Base-by-base conservation (phyloP, 805 yeast species). In the Crinitomyces ghanaensis region DNA sequence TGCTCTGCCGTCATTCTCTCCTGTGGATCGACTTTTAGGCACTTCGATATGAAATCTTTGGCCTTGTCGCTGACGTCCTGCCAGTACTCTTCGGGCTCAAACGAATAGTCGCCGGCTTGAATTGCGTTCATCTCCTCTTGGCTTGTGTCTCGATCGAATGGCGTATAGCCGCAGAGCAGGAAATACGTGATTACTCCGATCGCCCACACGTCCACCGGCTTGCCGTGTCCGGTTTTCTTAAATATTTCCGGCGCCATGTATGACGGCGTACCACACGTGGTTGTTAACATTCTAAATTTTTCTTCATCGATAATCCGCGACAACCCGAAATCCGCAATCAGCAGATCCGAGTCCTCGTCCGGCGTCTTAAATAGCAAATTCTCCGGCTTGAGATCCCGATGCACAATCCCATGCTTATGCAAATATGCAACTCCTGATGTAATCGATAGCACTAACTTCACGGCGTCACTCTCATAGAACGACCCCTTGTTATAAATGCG, bases 241-340 rank as follows among this genome's bases (percentile, higher is more conserved):
- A 70, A 60, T 26, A 79, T 63, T 48, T 78, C 86, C 1, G 88
- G 88, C 0, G 86, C 78, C 68, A 78, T 72, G 53, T 78, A 78
- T 14, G 81, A 74, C 5, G 78, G 66, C 1, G 88, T 79, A 0
- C 88, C 88, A 46, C 77, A 63, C 24, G 73, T 55, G 37, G 77
- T 62, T 40, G 60, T 52, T 40, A 65, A 51, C 56, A 56, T 38
- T 36, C 54, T 40, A 43, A 54, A 48, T 44, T 59, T 49, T 28
- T 56, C 57, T 33, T 60, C 57, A 20, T 58, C 60, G 5, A 68
- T 53, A 24, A 67, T 60, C 8, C 72, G 55, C 9, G 84, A 77
- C 19, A 76, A 56, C 2, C 86, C 85, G 51, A 77, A 77, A 48
- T 72, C 78, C 6, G 75, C 77, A 28, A 74, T 58, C 36, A 68